Conservation (phyloP, 1,284 basidiomycete species). For the Thelephora terrestris region DNA sequence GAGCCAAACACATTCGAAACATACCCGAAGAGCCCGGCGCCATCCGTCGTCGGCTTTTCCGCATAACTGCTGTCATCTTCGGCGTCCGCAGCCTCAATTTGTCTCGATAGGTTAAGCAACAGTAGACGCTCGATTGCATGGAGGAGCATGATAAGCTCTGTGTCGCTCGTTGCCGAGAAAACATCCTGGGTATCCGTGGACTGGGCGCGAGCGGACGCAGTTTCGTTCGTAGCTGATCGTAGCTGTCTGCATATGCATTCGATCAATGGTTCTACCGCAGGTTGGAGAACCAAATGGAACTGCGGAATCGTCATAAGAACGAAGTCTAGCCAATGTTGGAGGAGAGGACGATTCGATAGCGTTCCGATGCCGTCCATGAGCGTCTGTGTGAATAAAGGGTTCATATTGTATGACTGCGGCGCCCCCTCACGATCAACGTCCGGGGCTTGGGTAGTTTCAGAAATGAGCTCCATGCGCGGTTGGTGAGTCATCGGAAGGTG, state of each 20-base stretch:
- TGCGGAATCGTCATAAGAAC: conserved; percentile 83
- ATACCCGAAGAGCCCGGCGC: conserved; percentile 65
- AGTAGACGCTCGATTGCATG: conserved; percentile 78
- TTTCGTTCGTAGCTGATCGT: conserved; percentile 45
- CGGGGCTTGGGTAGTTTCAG: conserved; percentile 5
- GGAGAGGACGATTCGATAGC: conserved; percentile 61
- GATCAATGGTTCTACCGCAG: conserved; percentile 67
- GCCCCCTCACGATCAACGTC: conserved; percentile 6
- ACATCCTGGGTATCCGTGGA: conserved; percentile 30
- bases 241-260: conserved; percentile 77
- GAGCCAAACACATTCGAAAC: conserved; percentile 73
- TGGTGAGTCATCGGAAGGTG: conserved; percentile 1
- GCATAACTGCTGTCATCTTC: conserved; percentile 46
- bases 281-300: conserved; percentile 61
- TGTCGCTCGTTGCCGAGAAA: conserved; percentile 53
- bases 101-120: conserved; percentile 49
- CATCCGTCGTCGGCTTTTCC: conserved; percentile 47
- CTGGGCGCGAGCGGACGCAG: conserved; percentile 33
- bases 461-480: conserved; percentile 5
- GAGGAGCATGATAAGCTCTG: conserved; percentile 76
- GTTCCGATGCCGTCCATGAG: conserved; percentile 73
- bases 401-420: conserved; percentile 33
- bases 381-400: conserved; percentile 67
- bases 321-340: conserved; percentile 97
- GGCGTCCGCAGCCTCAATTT: conserved; percentile 34